These are phyloP conservation scores for Candida tammaniensis DNA, from an alignment of 805 yeast genomes.

Conservation along the genomic window DNA sequence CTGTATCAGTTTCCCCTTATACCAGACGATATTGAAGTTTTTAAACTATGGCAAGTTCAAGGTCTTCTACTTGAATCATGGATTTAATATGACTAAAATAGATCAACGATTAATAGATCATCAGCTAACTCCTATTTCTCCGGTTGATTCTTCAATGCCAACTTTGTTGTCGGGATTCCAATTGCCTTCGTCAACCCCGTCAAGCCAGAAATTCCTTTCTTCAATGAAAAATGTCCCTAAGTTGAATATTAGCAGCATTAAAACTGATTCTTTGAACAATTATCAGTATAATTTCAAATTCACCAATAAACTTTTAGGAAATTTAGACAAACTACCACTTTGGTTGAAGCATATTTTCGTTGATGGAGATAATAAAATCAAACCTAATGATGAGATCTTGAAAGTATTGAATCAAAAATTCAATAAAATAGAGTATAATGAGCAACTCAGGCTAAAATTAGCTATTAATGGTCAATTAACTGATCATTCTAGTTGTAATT, in stretches of 20 bases:
- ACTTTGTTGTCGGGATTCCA: slow-evolving; percentile 36
- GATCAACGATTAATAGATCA: slow-evolving; percentile 8
- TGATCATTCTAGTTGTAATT: slow-evolving; percentile 14
- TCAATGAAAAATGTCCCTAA: slow-evolving; percentile 30
- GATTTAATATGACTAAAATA: slow-evolving; percentile 5
- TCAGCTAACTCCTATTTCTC: slow-evolving; percentile 6
- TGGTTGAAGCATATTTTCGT: slow-evolving; percentile 26
- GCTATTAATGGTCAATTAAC: slow-evolving; percentile 18
- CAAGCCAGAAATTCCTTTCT: slow-evolving; percentile 32
- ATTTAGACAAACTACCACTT: slow-evolving; percentile 22
- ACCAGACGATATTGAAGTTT: slow-evolving; percentile 35
- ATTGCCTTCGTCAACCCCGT: slow-evolving; percentile 39
- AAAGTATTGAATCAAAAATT: slow-evolving; percentile 28
- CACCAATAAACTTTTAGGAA: slow-evolving; percentile 16
- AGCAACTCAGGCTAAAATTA: slow-evolving; percentile 34
- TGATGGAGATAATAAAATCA: background rate
- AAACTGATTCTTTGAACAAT: slow-evolving; percentile 8
- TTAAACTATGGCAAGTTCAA: slow-evolving; percentile 13
- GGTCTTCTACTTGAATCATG: slow-evolving; percentile 9
- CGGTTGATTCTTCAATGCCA: slow-evolving; percentile 6
- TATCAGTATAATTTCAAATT: slow-evolving; percentile 24
- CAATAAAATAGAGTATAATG: slow-evolving; percentile 36
- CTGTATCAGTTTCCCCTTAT: slow-evolving; percentile 24
- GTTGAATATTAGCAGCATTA: slow-evolving; percentile 16
- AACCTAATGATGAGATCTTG: slow-evolving; percentile 20